These are phyloP conservation scores for Prunus davidiana DNA, from an alignment of 306 rosid genomes.

Conservation along the genomic window DNA sequence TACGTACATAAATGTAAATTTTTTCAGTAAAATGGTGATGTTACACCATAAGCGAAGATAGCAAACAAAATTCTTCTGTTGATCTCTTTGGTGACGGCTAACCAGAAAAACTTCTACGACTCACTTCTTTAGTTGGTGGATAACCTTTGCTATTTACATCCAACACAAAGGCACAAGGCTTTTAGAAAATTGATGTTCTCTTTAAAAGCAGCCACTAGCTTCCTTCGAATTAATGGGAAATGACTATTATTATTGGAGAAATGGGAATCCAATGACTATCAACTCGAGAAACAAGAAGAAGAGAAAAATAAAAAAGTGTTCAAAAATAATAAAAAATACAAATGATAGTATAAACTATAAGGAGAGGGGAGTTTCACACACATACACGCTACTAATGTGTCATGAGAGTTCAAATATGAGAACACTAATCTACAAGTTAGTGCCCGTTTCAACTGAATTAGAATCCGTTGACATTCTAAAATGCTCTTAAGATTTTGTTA, in stretches of 20 bases:
- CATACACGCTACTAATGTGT: too few relatives aligned
- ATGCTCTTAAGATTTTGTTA: background rate
- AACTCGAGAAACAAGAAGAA: background rate
- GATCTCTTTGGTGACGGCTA: background rate
- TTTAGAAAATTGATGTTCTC: background rate
- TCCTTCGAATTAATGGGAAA: background rate
- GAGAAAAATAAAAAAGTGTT: background rate
- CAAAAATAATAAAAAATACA: background rate
- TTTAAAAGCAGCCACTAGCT: background rate
- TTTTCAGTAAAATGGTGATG: background rate
- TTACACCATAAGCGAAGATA: background rate
- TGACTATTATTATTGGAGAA: constrained; percentile 10
- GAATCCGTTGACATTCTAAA: too few relatives aligned
- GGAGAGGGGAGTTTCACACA: too few relatives aligned
- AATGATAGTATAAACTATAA: too few relatives aligned
- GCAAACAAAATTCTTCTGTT: background rate
- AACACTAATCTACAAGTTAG: too few relatives aligned
- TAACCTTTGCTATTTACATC: background rate
- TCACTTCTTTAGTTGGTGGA: background rate
- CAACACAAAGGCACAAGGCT: background rate
- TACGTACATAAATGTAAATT: background rate
- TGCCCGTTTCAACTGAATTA: too few relatives aligned
- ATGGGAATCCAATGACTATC: constrained; percentile 22
- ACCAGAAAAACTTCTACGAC: too few relatives aligned
- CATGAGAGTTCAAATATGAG: too few relatives aligned